Evolutionary conservation across 1,139 yeast species (phyloP), one percentile per base, ranked within the genome.

Genomic region (Debaryomyces nepalensis): DNA sequence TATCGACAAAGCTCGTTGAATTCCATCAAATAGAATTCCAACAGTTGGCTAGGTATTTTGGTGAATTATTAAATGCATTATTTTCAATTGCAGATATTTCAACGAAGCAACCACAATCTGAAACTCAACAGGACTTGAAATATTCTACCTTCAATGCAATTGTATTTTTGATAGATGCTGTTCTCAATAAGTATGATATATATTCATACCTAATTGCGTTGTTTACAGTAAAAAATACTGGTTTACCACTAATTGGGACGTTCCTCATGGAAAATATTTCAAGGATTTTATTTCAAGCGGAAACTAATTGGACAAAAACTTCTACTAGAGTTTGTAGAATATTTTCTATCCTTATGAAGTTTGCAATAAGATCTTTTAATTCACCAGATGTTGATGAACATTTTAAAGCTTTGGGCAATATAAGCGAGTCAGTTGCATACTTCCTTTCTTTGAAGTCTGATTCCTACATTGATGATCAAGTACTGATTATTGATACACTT

Each of bases 161-260:
- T 34, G 75, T 82, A 31, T 84, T 81, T 50, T 64, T 82, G 44
- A 60, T 84, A 34, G 88, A 84, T 59, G 70, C 81, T 34, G 72
- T 82, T n/a, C 69, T 83, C 51, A 87, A 86, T 5, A 78, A 82
- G 57, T 84, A 82, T 55, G 84, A 81, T 46, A 85, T 81, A 53
- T 81, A 81, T 59, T 66, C 77, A 35, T 77, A 78, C 47, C 57
- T 82, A 55, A 70, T 82, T 50, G 81, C 81, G 37, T 66, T 70
- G 14, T 82, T 81, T 50, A 55, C 74, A 32, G 45, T 54, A 15
- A 61, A 59, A 41, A 55, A 58, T 44, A 51, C 53, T 11, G 55
- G 64, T 20, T 61, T 73, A 11, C 81, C 86, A 4, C 58, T 61
- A 4, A 68, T 82, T 43, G 89, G 89, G 5, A 59, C 75, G 12